These are phyloP conservation scores for Globisporangium mamillatum DNA, from an alignment of 352 stramenopile genomes.

Conservation along the genomic window DNA sequence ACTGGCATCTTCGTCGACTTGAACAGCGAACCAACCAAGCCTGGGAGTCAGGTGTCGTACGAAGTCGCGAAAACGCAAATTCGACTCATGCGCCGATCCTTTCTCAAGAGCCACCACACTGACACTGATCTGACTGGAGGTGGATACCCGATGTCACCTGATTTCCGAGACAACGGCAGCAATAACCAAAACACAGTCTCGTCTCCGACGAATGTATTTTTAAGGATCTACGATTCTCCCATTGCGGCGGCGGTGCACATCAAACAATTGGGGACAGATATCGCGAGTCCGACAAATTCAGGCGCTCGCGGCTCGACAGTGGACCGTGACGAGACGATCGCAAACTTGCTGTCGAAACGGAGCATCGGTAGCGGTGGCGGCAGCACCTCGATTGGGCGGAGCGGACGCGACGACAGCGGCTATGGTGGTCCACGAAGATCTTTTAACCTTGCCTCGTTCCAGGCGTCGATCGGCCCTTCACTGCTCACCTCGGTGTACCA, in stretches of 20 bases:
- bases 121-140: constrained; percentile 21
- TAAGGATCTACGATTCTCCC: constrained; percentile 72
- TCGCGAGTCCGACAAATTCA: constrained; percentile 17
- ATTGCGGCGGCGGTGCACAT: constrained; percentile 33
- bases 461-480: constrained; percentile 21
- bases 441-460: constrained; percentile 63
- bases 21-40: constrained; percentile 30
- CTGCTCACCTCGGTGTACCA: constrained; percentile 14
- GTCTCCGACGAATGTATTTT: constrained; percentile 55
- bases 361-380: not conserved
- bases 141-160: not conserved
- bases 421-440: constrained; percentile 26
- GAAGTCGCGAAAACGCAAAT: constrained; percentile 66
- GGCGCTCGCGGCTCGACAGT: not conserved
- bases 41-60: constrained; percentile 25
- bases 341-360: constrained; percentile 7
- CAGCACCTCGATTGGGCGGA: constrained; percentile 14
- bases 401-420: constrained; percentile 27
- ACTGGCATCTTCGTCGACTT: constrained; percentile 86
- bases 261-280: constrained; percentile 15
- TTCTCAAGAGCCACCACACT: constrained; percentile 62
- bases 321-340: not conserved
- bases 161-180: not conserved
- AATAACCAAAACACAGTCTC: constrained; percentile 6
- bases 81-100: constrained; percentile 68